Base-by-base conservation (phyloP, 257 asterid species). In the Handroanthus guayacan region DNA sequence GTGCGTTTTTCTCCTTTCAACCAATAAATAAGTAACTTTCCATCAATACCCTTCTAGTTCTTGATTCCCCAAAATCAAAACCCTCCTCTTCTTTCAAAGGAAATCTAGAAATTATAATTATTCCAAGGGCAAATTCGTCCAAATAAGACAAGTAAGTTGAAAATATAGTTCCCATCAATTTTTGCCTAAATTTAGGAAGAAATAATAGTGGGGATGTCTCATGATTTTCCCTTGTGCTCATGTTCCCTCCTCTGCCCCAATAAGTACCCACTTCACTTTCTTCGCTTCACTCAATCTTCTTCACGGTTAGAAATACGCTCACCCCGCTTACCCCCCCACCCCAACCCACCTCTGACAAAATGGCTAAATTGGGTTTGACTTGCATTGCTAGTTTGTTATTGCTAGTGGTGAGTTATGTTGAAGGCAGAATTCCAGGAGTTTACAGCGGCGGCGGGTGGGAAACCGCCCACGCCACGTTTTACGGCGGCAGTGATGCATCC, bases 401-500 rank as follows among this genome's bases (percentile, higher is more conserved):
- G 3, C 50, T 84, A n/a, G 44, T 71, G 9, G 65, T 76, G 12
- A 67, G 8, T 48, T 41, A 62, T 34, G 77, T 78, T 7, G 84
- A 88, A 37, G 91, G 87, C 3, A 85, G 78, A 66, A 84, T 89
- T 43, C 95, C 93, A 0, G 97, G 97, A 5, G 85, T 82, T 12
- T 93, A 91, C 84, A 17, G 81, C n/a, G 94, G 90, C 68, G 90
- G 87, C 31, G 41, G 66, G 5, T 93, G 98, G 98, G 73, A 88
- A 66, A 82, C 67, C 17, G 98, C 98, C 48, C 94, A 90, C 81
- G 96, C 98, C 45, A 93, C 98, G 4, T 93, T 93, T 85, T 93
- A 93, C 61, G 97, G 98, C n/a, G 97, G 92, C 17, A 84, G 88
- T 18, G 98, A 91, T 12, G 98, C 95, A 72, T 91, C 98, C 38